These are phyloP conservation scores for Leavenworthia alabamica DNA, from an alignment of 345 rosid genomes.

Conservation along the genomic window DNA sequence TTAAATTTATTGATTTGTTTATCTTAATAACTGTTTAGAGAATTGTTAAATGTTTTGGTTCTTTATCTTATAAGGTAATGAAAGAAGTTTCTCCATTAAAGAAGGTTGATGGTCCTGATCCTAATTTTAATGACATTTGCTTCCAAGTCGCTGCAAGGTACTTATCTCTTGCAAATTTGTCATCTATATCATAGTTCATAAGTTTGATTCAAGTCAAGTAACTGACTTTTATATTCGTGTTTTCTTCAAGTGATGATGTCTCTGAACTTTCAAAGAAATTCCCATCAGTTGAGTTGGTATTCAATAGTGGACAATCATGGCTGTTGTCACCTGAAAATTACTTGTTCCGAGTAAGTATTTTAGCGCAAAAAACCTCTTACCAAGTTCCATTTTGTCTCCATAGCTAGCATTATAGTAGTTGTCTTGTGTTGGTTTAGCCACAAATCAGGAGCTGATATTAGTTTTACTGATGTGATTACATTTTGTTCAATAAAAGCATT, in stretches of 20 bases:
- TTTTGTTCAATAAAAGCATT: slow-evolving; percentile 46
- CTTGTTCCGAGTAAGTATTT: slow-evolving; percentile 61
- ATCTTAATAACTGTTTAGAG: neutral
- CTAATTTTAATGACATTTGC: slow-evolving; percentile 80
- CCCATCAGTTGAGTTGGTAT: slow-evolving; percentile 69
- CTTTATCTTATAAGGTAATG: slow-evolving; percentile 41
- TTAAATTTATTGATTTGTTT: neutral
- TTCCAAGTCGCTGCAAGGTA: slow-evolving; percentile 72
- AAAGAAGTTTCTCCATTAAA: slow-evolving; percentile 54
- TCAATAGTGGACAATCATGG: slow-evolving; percentile 61
- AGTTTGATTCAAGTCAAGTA: neutral
- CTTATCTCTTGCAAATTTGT: slow-evolving; percentile 16
- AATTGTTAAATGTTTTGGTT: neutral
- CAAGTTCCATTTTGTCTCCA: neutral
- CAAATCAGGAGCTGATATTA: neutral
- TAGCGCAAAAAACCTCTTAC: neutral
- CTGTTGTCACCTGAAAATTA: slow-evolving; percentile 85
- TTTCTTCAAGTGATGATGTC: slow-evolving; percentile 45
- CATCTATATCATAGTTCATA: neutral
- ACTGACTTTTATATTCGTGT: slow-evolving; percentile 21
- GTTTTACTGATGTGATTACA: neutral
- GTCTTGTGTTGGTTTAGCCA: neutral
- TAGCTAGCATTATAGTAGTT: neutral
- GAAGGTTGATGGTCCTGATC: slow-evolving; percentile 82
- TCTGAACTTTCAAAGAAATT: slow-evolving; percentile 50